Percentiles rank a stretch among this genome's conserved stretches.
Evolutionary conservation across 768 basidiomycete genomes (phyloP).

Genomic region (Leucocoprinus birnbaumii): DNA sequence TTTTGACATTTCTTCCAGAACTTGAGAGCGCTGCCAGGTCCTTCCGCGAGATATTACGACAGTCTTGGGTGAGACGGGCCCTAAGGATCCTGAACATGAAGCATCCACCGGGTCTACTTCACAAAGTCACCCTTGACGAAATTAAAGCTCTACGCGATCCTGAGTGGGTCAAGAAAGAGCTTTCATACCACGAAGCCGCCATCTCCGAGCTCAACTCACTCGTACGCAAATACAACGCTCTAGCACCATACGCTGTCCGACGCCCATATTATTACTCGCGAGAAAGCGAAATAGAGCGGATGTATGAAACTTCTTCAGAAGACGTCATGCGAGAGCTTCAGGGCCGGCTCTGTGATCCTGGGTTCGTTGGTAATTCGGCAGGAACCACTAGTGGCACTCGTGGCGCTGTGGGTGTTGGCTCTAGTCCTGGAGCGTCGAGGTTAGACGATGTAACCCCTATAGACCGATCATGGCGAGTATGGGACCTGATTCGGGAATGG

Average conservation of each 20-base stretch:
- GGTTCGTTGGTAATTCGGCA: slow-evolving; percentile 17
- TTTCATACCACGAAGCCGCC: slow-evolving; percentile 64
- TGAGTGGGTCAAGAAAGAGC: slow-evolving; percentile 70
- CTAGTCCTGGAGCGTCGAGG: neutral
- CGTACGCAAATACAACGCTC: slow-evolving; percentile 75
- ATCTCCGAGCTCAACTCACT: slow-evolving; percentile 70
- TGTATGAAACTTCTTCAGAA: slow-evolving; percentile 48
- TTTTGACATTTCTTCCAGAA: slow-evolving; percentile 34
- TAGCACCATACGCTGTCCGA: slow-evolving; percentile 79
- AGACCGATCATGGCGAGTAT: slow-evolving; percentile 18
- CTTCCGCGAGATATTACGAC: slow-evolving; percentile 63
- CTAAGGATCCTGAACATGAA: slow-evolving; percentile 55
- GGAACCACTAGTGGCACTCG: neutral
- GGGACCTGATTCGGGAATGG: slow-evolving; percentile 26
- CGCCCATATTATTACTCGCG: slow-evolving; percentile 52
- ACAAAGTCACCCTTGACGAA: slow-evolving; percentile 29
- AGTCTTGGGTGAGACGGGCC: slow-evolving; percentile 75
- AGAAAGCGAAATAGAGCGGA: slow-evolving; percentile 52
- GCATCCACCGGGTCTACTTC: slow-evolving; percentile 36
- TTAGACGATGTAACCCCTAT: neutral
- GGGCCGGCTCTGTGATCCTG: slow-evolving; percentile 28
- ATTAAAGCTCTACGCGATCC: slow-evolving; percentile 51
- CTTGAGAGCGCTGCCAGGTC: slow-evolving; percentile 58
- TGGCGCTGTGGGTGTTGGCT: slow-evolving; percentile 15
- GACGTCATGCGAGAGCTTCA: slow-evolving; percentile 37